Evolutionary conservation across 306 rosid genomes (phyloP).

Genomic region (Senna tora): DNA sequence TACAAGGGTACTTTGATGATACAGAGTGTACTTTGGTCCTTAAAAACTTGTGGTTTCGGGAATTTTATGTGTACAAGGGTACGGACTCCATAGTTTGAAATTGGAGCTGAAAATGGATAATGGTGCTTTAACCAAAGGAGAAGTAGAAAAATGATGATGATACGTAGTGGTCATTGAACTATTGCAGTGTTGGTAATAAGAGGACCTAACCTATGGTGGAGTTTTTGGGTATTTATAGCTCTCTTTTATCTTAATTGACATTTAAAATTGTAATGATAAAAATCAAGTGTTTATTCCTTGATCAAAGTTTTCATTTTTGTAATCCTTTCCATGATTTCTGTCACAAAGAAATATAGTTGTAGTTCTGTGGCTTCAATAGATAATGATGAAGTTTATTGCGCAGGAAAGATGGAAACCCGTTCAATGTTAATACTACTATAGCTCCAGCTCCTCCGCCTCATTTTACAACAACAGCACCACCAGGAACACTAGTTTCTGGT

Average conservation of each 20-base stretch:
- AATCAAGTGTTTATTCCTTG: constrained; percentile 12
- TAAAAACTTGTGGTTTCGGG: constrained; percentile 1
- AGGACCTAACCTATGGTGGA: not conserved
- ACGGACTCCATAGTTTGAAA: constrained; percentile 3
- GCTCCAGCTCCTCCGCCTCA: constrained; percentile 60
- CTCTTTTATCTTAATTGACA: constrained; percentile 6
- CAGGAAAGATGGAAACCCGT: constrained; percentile 89
- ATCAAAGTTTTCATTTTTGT: not conserved
- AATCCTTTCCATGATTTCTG: constrained; percentile 19
- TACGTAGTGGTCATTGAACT: not conserved
- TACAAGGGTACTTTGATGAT: too few relatives aligned
- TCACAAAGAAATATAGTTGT: constrained; percentile 13
- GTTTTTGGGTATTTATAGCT: not conserved
- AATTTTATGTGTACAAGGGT: constrained; percentile 6
- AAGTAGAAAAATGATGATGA: not conserved
- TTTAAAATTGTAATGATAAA: not conserved
- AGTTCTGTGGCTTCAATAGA: constrained; percentile 32
- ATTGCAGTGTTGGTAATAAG: not conserved
- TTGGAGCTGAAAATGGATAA: not conserved
- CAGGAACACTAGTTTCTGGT: constrained; percentile 53
- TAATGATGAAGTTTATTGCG: constrained; percentile 37
- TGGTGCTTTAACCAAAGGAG: constrained; percentile 15
- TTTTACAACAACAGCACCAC: constrained; percentile 49
- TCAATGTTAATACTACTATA: constrained; percentile 56
- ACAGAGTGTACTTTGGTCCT: constrained; percentile 11